These are phyloP conservation scores for Aspergillus saccharolyticus DNA, from an alignment of 495 filamentous ascomycete genomes.

Conservation along the genomic window DNA sequence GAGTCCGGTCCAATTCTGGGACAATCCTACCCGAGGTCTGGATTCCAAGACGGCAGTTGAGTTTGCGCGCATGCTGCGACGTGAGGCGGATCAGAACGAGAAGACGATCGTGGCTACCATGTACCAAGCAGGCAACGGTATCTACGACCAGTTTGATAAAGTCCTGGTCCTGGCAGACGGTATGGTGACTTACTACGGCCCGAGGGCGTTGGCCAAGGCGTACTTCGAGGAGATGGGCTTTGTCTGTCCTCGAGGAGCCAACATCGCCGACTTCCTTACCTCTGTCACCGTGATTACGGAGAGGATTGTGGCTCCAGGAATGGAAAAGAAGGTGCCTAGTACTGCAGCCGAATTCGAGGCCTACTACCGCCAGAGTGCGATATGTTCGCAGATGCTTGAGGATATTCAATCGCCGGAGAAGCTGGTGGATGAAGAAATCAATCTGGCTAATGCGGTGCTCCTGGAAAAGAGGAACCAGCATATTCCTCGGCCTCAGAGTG, in stretches of 20 bases:
- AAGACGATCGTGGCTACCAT: constrained; percentile 69
- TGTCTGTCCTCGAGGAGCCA: constrained; percentile 61
- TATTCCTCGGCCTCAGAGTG: constrained; percentile 33
- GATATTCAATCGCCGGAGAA: constrained; percentile 56
- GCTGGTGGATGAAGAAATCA: constrained; percentile 37
- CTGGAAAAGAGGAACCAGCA: constrained; percentile 51
- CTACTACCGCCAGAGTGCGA: constrained; percentile 63
- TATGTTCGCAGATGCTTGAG: constrained; percentile 55
- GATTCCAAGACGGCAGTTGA: constrained; percentile 79
- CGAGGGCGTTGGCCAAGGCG: constrained; percentile 50
- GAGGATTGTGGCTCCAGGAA: constrained; percentile 58
- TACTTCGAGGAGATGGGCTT: constrained; percentile 75
- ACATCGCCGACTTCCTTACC: constrained; percentile 74
- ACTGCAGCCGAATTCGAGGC: constrained; percentile 73
- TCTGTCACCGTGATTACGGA: constrained; percentile 69
- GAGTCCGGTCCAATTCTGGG: constrained; percentile 80
- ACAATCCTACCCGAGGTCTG: constrained; percentile 72
- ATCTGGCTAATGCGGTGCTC: constrained; percentile 37
- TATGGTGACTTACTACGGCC: constrained; percentile 73
- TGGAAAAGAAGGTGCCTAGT: constrained; percentile 59
- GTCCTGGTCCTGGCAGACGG: constrained; percentile 74
- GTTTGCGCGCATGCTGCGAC: constrained; percentile 63
- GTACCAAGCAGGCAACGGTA: constrained; percentile 75
- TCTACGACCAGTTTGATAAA: constrained; percentile 77
- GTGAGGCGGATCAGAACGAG: constrained; percentile 59